These are phyloP conservation scores for Agaricus bisporus DNA, from an alignment of 768 basidiomycete genomes.

Conservation along the genomic window DNA sequence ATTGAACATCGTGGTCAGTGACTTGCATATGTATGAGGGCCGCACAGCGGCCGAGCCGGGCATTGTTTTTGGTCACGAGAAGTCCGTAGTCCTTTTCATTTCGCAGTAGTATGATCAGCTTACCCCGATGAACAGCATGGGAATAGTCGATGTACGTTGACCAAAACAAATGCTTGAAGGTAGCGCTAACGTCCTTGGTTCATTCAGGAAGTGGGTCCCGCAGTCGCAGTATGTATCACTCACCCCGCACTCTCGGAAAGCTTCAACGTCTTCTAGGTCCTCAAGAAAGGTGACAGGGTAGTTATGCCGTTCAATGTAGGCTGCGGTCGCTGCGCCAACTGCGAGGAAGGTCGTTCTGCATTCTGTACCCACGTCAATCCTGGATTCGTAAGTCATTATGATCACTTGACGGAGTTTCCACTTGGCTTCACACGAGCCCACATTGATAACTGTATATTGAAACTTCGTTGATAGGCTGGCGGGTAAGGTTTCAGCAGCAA, in stretches of 20 bases:
- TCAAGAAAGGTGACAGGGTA: constrained; percentile 54
- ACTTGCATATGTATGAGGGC: constrained; percentile 53
- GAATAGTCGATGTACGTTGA: constrained; percentile 37
- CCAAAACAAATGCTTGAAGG: not conserved
- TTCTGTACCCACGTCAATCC: constrained; percentile 56
- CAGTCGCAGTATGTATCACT: constrained; percentile 30
- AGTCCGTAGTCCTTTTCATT: constrained; percentile 22
- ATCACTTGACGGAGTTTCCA: not conserved
- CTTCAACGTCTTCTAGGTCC: constrained; percentile 21
- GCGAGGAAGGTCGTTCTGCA: constrained; percentile 45
- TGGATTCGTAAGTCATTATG: constrained; percentile 37
- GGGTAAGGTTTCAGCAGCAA: constrained; percentile 24
- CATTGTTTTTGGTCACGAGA: constrained; percentile 51
- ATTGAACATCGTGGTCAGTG: constrained; percentile 20
- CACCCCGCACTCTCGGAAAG: not conserved
- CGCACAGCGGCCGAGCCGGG: constrained; percentile 43
- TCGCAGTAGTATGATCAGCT: not conserved
- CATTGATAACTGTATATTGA: not conserved
- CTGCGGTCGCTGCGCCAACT: constrained; percentile 52
- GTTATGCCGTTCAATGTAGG: constrained; percentile 58
- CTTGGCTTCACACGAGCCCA: not conserved
- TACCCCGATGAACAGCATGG: constrained; percentile 29
- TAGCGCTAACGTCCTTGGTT: not conserved
- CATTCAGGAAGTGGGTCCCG: constrained; percentile 35
- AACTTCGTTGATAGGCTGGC: constrained; percentile 29